A percentile compares a stretch with the other conserved stretches of the same genome.
Conservation (phyloP, 2,329 filamentous ascomycete genomes). For the Fusarium floridanum region DNA sequence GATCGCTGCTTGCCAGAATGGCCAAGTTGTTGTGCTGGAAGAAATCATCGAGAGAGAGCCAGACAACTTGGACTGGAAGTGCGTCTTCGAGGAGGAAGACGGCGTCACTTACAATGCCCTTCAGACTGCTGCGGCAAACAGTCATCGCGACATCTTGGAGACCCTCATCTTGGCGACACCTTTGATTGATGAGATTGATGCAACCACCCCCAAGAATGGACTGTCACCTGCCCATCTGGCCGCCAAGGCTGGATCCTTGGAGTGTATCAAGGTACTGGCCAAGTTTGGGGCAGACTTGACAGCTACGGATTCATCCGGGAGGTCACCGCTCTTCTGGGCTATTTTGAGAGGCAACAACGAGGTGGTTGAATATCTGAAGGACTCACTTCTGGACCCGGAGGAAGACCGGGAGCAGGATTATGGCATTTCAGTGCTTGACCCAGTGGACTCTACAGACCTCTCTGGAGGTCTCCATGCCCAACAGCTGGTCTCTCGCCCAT, state of each 20-base stretch:
- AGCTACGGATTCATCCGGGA: slow-evolving; percentile 28
- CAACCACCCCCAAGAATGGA: slow-evolving; percentile 20
- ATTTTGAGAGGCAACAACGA: slow-evolving; percentile 19
- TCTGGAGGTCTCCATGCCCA: neutral
- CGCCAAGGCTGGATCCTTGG: slow-evolving; percentile 27
- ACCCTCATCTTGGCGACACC: slow-evolving; percentile 33
- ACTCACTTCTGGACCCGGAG: slow-evolving; percentile 17
- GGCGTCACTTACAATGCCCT: slow-evolving; percentile 36
- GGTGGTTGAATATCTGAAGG: slow-evolving; percentile 33
- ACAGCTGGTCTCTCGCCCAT: neutral
- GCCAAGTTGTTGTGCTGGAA: slow-evolving; percentile 30
- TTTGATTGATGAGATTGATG: slow-evolving; percentile 13
- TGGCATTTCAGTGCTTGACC: slow-evolving; percentile 5
- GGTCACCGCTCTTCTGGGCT: slow-evolving; percentile 37
- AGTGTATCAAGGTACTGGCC: slow-evolving; percentile 34
- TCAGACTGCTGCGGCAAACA: slow-evolving; percentile 39
- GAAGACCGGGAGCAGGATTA: slow-evolving; percentile 8
- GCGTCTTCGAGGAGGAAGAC: slow-evolving; percentile 10
- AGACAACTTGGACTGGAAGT: slow-evolving; percentile 33
- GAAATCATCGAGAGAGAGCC: slow-evolving; percentile 24
- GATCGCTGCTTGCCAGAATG: slow-evolving; percentile 26
- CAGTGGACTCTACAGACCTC: neutral
- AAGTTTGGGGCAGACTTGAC: slow-evolving; percentile 27
- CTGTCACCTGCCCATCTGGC: slow-evolving; percentile 40
- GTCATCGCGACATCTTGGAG: slow-evolving; percentile 24